These are phyloP conservation scores for Xylaria telfairii DNA, from an alignment of 495 filamentous ascomycete genomes.

Conservation along the genomic window DNA sequence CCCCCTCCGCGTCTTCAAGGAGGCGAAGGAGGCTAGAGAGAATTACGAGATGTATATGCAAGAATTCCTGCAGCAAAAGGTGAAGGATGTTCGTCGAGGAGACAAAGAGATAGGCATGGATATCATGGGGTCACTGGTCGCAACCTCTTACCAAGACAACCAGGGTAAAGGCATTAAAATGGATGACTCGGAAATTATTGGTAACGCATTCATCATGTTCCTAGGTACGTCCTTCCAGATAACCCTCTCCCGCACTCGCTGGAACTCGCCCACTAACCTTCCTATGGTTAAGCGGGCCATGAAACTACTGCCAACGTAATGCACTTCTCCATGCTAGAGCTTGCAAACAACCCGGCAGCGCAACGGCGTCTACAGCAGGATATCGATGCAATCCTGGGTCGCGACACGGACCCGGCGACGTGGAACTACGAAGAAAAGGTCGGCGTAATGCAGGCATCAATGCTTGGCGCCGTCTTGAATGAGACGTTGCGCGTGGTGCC, in stretches of 20 bases:
- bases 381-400: conserved; percentile 61
- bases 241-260: too few relatives aligned
- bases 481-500: conserved; percentile 70
- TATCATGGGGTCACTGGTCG: conserved; percentile 65
- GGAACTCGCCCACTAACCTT: too few relatives aligned
- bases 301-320: conserved; percentile 73
- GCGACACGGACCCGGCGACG: conserved; percentile 50
- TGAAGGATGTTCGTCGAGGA: conserved; percentile 54
- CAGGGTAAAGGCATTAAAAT: conserved; percentile 39
- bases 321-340: conserved; percentile 65
- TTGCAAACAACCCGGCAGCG: conserved; percentile 62
- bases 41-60: conserved; percentile 71
- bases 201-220: conserved; percentile 74
- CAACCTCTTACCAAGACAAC: conserved; percentile 48
- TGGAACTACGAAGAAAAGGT: conserved; percentile 69
- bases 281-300: too few relatives aligned
- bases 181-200: conserved; percentile 65
- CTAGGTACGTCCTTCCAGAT: too few relatives aligned
- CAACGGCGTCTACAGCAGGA: conserved; percentile 68
- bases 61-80: conserved; percentile 64
- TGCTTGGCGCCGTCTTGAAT: conserved; percentile 71
- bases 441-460: conserved; percentile 61
- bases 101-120: conserved; percentile 62
- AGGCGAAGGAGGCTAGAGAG: conserved; percentile 55
- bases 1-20: conserved; percentile 57